These are phyloP conservation scores for Hymenoscyphus infarciens DNA, from an alignment of 2,329 filamentous ascomycete species.

Conservation along the genomic window DNA sequence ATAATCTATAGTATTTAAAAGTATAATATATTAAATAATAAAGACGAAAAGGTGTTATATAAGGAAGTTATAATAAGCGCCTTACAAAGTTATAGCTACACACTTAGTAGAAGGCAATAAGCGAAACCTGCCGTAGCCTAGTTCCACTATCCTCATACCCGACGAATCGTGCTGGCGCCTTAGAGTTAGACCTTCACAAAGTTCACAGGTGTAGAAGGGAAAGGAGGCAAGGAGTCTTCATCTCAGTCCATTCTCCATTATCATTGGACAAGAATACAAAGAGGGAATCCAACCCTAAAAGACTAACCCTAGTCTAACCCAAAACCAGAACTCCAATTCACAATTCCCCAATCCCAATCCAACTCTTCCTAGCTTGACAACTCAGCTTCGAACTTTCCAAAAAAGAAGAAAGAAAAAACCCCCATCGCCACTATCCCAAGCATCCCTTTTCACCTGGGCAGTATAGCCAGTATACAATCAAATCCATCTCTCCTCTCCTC, in stretches of 20 bases:
- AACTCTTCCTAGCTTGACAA: background rate
- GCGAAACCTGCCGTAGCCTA: too few species aligned
- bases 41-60: too few species aligned
- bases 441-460: background rate
- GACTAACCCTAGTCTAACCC: background rate
- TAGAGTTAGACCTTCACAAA: background rate
- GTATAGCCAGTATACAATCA: background rate
- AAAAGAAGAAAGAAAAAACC: background rate
- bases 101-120: too few species aligned
- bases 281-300: background rate
- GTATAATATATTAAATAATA: too few species aligned
- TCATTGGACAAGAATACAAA: background rate
- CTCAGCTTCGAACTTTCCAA: background rate
- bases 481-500: background rate
- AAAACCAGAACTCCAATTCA: background rate
- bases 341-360: background rate
- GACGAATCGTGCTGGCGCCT: too few species aligned
- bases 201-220: background rate
- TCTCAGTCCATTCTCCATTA: background rate
- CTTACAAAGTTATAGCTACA: too few species aligned
- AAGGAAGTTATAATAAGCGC: too few species aligned
- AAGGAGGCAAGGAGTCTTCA: background rate
- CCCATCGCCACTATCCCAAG: background rate
- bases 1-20: too few species aligned
- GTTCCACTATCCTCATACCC: too few species aligned